These are phyloP conservation scores for Leccinum holopus DNA, from an alignment of 1,284 basidiomycete species.

Conservation along the genomic window DNA sequence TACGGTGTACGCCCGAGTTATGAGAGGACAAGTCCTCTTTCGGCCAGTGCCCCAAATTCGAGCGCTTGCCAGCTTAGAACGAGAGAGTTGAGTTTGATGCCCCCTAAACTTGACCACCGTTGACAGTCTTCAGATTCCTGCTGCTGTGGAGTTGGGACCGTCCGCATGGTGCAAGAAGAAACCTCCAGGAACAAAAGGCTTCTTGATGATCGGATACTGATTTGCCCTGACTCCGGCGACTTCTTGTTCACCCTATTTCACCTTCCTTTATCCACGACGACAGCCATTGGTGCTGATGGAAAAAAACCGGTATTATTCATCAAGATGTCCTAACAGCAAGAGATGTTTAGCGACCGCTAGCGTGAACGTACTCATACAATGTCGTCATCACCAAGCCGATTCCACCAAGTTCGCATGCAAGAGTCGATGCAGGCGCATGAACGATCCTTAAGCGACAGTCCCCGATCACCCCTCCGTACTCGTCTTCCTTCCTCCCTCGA, in stretches of 20 bases:
- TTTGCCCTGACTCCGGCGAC: not conserved
- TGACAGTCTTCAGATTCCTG: not conserved
- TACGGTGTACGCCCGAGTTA: constrained; percentile 2
- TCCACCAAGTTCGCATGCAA: constrained; percentile 48
- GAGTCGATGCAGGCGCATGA: constrained; percentile 12
- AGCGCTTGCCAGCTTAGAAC: not conserved
- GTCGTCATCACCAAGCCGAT: constrained; percentile 18
- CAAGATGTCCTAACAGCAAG: not conserved
- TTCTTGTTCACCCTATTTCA: not conserved
- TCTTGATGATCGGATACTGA: constrained; percentile 11
- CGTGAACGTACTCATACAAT: not conserved
- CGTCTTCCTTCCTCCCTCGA: constrained; percentile 33
- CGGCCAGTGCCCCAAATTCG: no score
- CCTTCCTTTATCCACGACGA: not conserved
- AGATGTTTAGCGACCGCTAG: not conserved
- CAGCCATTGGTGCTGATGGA: not conserved
- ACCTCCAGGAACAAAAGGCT: not conserved
- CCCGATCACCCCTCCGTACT: constrained; percentile 34
- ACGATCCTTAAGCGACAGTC: constrained; percentile 18
- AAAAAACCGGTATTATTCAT: not conserved
- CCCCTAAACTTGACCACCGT: constrained; percentile 3
- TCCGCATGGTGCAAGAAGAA: not conserved
- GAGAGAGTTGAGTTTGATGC: constrained; percentile 11
- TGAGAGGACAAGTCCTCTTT: not conserved
- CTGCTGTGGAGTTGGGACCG: not conserved